Evolutionary conservation across 2,329 filamentous ascomycete species (phyloP).

Genomic region (Stylonectria norvegica): DNA sequence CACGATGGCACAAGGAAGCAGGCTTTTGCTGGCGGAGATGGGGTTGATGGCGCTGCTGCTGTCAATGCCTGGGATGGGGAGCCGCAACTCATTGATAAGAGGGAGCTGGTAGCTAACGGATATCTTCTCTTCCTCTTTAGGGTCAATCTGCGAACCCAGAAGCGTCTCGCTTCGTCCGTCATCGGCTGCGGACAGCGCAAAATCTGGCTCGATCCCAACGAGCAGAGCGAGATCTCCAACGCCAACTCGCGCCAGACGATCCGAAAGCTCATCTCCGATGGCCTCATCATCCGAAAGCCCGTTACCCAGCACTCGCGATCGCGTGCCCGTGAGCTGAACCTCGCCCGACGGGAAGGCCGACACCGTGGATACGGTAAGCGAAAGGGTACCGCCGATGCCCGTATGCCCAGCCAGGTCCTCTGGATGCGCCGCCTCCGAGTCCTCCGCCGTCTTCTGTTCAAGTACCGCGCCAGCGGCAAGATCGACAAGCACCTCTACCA

Average conservation of each 20-base stretch:
- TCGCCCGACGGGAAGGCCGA: constrained; percentile 89
- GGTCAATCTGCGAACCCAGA: constrained; percentile 99
- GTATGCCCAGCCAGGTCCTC: constrained; percentile 97
- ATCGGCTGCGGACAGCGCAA: constrained; percentile 99
- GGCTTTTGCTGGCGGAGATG: constrained; percentile 5
- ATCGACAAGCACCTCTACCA: constrained; percentile 99
- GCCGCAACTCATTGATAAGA: constrained; percentile 9
- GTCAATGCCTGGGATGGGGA: constrained; percentile 8
- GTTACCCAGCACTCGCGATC: constrained; percentile 99
- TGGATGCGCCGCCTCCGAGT: constrained; percentile 99
- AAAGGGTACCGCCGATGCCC: constrained; percentile 99
- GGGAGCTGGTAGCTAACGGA: constrained; percentile 28
- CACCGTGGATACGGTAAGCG: constrained; percentile 99
- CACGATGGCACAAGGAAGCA: constrained; percentile 12
- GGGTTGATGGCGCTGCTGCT: constrained; percentile 13
- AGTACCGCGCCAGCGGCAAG: constrained; percentile 99
- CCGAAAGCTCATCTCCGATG: constrained; percentile 99
- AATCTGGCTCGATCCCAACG: constrained; percentile 99
- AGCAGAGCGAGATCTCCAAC: constrained; percentile 99
- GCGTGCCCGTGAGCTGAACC: constrained; percentile 91
- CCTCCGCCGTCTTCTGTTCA: constrained; percentile 97
- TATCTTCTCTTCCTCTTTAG: constrained; percentile 46
- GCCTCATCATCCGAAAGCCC: constrained; percentile 99
- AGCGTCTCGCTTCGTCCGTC: constrained; percentile 98
- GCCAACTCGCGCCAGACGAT: constrained; percentile 99